Evolutionary conservation across 2,329 filamentous ascomycete species (phyloP).

Genomic region (Meredithiella fracta): DNA sequence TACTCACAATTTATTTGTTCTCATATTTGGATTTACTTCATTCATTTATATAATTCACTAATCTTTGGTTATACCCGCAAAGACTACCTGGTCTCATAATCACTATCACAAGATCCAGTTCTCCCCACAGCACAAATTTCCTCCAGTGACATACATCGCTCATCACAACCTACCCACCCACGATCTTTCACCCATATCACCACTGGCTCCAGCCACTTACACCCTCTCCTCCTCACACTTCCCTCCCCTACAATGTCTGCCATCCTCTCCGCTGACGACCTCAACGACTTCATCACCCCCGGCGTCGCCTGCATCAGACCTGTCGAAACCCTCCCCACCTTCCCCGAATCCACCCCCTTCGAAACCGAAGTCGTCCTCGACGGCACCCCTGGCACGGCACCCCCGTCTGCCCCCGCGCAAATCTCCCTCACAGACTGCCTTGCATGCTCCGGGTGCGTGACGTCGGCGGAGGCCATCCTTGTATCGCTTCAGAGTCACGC

Average conservation of each 20-base stretch:
- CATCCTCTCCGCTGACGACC: conserved; percentile 87
- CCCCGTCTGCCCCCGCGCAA: conserved; percentile 53
- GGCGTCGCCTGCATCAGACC: conserved; percentile 98
- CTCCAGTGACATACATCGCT: neutral
- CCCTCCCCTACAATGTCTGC: conserved; percentile 58
- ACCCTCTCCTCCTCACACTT: neutral
- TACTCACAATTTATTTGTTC: no score
- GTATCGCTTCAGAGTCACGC: conserved; percentile 86
- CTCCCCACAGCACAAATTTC: neutral
- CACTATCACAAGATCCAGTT: neutral
- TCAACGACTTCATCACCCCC: conserved; percentile 98
- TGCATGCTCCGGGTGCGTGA: conserved; percentile 93
- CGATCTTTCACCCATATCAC: neutral
- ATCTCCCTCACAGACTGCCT: conserved; percentile 96
- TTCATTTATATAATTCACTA: no score
- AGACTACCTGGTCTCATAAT: no score
- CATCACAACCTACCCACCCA: neutral
- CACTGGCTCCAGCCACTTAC: no score
- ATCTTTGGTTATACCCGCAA: no score
- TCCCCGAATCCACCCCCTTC: conserved; percentile 28
- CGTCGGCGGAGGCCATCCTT: conserved; percentile 91
- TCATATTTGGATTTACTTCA: no score
- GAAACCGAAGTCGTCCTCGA: conserved; percentile 82
- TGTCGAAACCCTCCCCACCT: conserved; percentile 69
- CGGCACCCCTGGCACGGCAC: conserved; percentile 46